phyloP scores from a whole-genome alignment of 345 rosid genomes.

The Leavenworthia alabamica region DNA sequence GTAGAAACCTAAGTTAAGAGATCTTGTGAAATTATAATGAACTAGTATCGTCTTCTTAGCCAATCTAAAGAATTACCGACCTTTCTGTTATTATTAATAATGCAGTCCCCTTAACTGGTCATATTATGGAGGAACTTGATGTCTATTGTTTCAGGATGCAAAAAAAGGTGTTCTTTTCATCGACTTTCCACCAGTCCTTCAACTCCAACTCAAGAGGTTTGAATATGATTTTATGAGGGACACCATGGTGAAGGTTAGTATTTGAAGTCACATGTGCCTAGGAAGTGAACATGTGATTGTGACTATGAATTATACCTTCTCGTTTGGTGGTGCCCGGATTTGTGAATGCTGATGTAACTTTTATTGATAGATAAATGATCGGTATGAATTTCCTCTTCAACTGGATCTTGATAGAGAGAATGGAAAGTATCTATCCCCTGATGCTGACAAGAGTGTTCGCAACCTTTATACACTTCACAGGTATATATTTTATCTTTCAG shows the following conservation, averaged over 20 bases:
- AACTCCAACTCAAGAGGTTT: constrained; percentile 89
- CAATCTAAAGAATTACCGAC: neutral
- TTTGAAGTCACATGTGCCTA: constrained; percentile 1
- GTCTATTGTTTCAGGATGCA: constrained; percentile 64
- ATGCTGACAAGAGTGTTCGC: constrained; percentile 85
- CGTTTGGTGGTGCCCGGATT: constrained; percentile 17
- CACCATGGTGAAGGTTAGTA: constrained; percentile 88
- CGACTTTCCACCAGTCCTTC: constrained; percentile 97
- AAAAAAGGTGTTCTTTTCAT: constrained; percentile 84
- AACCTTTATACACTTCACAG: constrained; percentile 90
- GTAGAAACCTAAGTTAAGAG: neutral
- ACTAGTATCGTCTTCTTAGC: neutral
- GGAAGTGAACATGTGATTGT: constrained; percentile 9
- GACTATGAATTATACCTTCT: constrained; percentile 1
- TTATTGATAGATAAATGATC: constrained; percentile 77
- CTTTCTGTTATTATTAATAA: neutral
- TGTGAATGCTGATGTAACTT: constrained; percentile 25
- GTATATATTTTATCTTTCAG: constrained; percentile 26
- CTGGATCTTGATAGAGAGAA: constrained; percentile 88
- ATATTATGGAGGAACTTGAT: constrained; percentile 5
- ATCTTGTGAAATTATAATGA: neutral
- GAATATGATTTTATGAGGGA: constrained; percentile 94
- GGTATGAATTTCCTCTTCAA: constrained; percentile 91
- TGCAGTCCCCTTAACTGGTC: constrained; percentile 5
- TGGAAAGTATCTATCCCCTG: constrained; percentile 86